These are phyloP conservation scores for Globisporangium lucens DNA, from an alignment of 352 stramenopile species.

Conservation along the genomic window DNA sequence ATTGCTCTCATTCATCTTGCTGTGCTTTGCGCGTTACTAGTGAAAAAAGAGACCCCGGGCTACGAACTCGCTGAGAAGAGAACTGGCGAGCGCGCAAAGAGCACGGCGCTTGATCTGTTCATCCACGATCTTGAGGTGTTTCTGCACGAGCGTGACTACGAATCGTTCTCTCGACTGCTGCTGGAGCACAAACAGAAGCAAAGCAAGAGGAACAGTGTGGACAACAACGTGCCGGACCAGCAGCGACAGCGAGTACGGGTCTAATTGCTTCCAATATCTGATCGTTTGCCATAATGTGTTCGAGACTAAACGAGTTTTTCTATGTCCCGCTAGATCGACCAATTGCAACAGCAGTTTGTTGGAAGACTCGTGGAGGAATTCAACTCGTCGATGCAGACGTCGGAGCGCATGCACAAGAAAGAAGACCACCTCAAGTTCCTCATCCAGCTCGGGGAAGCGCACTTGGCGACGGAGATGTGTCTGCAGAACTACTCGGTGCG, in stretches of 20 bases:
- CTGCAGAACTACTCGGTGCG: conserved; percentile 79
- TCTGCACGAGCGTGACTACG: conserved; percentile 65
- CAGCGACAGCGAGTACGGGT: conserved; percentile 45
- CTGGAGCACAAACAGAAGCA: conserved; percentile 43
- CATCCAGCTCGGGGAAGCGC: conserved; percentile 65
- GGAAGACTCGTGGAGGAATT: conserved; percentile 68
- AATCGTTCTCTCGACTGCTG: conserved; percentile 47
- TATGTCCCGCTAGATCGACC: conserved; percentile 32
- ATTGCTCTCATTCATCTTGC: background rate
- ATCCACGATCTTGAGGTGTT: conserved; percentile 68
- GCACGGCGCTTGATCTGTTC: conserved; percentile 49
- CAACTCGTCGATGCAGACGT: conserved; percentile 72
- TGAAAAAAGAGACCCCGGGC: conserved; percentile 28
- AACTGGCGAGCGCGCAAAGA: conserved; percentile 43
- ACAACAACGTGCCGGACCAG: conserved; percentile 29
- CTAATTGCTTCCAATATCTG: background rate
- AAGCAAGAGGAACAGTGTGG: conserved; percentile 33
- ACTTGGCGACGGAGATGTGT: conserved; percentile 76
- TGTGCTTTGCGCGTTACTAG: conserved; percentile 21
- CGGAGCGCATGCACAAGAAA: conserved; percentile 80
- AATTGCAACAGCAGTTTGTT: conserved; percentile 52
- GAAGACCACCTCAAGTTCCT: conserved; percentile 73
- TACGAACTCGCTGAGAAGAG: conserved; percentile 52
- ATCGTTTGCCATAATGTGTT: background rate
- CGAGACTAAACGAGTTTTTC: background rate